Evolutionary conservation across 2,329 filamentous ascomycete genomes (phyloP).

Genomic region (Balansia obtecta): DNA sequence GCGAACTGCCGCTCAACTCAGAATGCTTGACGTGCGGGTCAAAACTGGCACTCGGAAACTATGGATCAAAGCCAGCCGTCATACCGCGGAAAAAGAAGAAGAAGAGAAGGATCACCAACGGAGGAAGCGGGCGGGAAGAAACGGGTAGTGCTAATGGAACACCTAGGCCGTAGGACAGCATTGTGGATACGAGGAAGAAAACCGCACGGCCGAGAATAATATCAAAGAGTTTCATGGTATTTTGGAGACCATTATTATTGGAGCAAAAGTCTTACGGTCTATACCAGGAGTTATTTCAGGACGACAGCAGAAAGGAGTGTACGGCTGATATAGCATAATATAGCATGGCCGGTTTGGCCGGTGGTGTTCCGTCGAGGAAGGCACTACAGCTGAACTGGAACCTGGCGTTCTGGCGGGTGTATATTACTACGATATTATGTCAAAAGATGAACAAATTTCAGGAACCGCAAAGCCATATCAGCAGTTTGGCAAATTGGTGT

Average conservation of each 20-base stretch:
- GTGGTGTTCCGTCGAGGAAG: background rate
- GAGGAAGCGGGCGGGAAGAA: conserved; percentile 37
- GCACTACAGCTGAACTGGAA: background rate
- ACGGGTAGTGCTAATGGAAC: conserved; percentile 49
- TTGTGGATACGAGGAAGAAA: background rate
- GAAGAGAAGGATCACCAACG: conserved; percentile 52
- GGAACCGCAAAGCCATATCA: background rate
- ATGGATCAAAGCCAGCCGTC: conserved; percentile 66
- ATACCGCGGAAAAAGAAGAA: conserved; percentile 61
- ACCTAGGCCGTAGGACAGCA: conserved; percentile 30
- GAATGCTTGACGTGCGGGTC: conserved; percentile 78
- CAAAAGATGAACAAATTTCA: background rate
- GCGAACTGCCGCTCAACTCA: conserved; percentile 46
- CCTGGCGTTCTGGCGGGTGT: background rate
- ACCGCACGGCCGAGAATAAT: background rate
- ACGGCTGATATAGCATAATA: background rate
- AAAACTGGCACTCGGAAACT: conserved; percentile 60
- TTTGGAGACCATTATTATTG: background rate
- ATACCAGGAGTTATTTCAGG: background rate
- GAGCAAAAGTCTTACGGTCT: no score
- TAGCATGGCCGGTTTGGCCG: background rate
- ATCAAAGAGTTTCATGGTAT: no score
- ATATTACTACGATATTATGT: conserved; percentile 7
- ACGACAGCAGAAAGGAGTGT: background rate
- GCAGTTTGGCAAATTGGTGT: background rate